These are phyloP conservation scores for Secale cereale DNA, from an alignment of 176 grass and related monocot species.

Conservation along the genomic window DNA sequence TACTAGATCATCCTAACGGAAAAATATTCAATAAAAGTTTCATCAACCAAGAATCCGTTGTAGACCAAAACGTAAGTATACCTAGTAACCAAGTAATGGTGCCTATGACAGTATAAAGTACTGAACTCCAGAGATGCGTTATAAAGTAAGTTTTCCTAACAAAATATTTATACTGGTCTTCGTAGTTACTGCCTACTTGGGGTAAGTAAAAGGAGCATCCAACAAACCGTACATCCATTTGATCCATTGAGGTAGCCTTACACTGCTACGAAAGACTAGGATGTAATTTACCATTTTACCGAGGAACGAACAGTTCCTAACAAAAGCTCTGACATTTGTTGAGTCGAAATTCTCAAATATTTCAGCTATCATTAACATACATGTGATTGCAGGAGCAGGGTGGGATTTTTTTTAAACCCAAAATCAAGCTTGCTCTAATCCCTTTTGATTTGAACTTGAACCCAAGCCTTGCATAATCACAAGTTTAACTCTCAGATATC, in stretches of 20 bases:
- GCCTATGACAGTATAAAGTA: background rate
- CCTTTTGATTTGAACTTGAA: background rate
- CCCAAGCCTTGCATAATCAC: background rate
- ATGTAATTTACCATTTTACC: background rate
- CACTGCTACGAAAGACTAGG: background rate
- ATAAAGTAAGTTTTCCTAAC: background rate
- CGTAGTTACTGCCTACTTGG: background rate
- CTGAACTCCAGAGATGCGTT: background rate
- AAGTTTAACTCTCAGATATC: background rate
- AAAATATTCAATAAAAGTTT: background rate
- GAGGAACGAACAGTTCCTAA: background rate
- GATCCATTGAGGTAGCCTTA: background rate
- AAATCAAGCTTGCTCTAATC: constrained; percentile 1
- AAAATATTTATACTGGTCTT: background rate
- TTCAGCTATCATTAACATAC: background rate
- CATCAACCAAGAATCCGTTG: background rate
- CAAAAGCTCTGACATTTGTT: background rate
- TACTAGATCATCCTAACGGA: background rate
- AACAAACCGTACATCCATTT: background rate
- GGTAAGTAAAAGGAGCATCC: background rate
- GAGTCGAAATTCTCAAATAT: background rate
- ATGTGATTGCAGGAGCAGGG: background rate
- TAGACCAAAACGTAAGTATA: background rate
- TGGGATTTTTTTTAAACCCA: background rate
- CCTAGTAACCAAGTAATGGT: background rate